Percentiles rank a stretch among this genome's conserved stretches.
These are phyloP conservation scores for Nakazawaea wyomingensis DNA, from an alignment of 805 yeast species.

Conservation along the genomic window DNA sequence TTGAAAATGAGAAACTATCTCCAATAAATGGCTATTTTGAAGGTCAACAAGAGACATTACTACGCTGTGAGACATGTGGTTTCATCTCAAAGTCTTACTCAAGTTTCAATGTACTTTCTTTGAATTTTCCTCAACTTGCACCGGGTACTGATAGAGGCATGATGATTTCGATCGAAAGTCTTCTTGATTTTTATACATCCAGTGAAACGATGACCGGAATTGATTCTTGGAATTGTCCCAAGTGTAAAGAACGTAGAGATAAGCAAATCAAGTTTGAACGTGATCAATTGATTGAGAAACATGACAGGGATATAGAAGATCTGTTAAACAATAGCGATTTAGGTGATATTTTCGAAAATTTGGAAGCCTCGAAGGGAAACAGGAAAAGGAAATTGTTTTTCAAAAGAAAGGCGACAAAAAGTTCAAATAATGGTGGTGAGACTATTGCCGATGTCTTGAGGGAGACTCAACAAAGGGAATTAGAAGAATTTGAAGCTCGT, in stretches of 20 bases:
- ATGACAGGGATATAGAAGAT: slow-evolving; percentile 23
- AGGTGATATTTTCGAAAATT: not conserved
- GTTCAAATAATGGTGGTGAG: not conserved
- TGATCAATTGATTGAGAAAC: slow-evolving; percentile 12
- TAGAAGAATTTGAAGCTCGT: slow-evolving; percentile 9
- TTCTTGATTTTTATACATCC: slow-evolving; percentile 54
- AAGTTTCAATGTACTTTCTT: slow-evolving; percentile 56
- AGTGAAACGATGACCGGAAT: slow-evolving; percentile 65
- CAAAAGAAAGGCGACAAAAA: slow-evolving; percentile 12
- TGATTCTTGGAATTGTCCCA: slow-evolving; percentile 83
- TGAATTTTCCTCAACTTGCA: slow-evolving; percentile 49
- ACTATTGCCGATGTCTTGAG: not conserved
- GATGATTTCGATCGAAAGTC: slow-evolving; percentile 50
- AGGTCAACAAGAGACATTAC: slow-evolving; percentile 64
- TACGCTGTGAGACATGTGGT: slow-evolving; percentile 63
- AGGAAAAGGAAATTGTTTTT: slow-evolving; percentile 3
- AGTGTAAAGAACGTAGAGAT: slow-evolving; percentile 39
- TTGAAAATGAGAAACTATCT: slow-evolving; percentile 56
- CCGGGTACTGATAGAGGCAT: slow-evolving; percentile 22
- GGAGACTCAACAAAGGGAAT: slow-evolving; percentile 1
- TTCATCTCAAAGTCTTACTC: slow-evolving; percentile 54
- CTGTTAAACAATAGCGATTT: slow-evolving; percentile 12
- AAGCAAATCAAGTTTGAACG: slow-evolving; percentile 16
- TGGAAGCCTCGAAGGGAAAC: not conserved
- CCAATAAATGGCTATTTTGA: slow-evolving; percentile 64